Evolutionary conservation across 352 stramenopile genomes (phyloP).

Genomic region (Blastocystis hominis): DNA sequence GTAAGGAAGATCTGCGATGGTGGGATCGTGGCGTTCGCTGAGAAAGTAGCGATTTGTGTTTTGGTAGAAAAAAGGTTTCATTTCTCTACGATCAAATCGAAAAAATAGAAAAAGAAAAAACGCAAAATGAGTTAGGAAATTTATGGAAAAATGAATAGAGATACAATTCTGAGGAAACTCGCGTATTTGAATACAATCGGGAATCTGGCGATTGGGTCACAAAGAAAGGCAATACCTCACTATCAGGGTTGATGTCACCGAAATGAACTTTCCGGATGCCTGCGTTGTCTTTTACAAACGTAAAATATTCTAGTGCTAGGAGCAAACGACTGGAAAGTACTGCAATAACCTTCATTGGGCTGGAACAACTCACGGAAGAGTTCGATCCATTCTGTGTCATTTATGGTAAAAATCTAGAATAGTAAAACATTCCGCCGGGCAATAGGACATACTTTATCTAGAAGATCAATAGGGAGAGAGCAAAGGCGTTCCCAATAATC

Average conservation of each 20-base stretch:
- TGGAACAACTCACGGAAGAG: constrained; percentile 15
- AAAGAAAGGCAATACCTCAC: not conserved
- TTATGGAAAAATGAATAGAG: constrained; percentile 17
- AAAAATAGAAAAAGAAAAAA: not conserved
- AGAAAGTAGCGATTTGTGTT: not conserved
- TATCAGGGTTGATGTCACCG: not conserved
- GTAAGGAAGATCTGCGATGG: not conserved
- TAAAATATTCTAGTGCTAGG: not conserved
- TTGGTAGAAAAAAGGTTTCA: constrained; percentile 4
- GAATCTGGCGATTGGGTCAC: not conserved
- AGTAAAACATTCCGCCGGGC: not conserved
- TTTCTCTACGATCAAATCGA: not conserved
- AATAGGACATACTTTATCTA: constrained; percentile 26
- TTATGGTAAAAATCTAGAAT: constrained; percentile 30
- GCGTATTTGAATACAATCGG: not conserved
- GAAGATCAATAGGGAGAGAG: not conserved
- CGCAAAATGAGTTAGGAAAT: constrained; percentile 31
- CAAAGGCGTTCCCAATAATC: constrained; percentile 43
- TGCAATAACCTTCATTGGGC: not conserved
- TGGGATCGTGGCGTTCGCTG: not conserved
- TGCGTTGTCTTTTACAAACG: not conserved
- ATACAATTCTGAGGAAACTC: constrained; percentile 12
- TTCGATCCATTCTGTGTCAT: constrained; percentile 17
- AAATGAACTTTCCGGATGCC: constrained; percentile 5
- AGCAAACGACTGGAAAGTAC: not conserved